Conservation (phyloP, 768 basidiomycete genomes). For the Lepiota brunneoincarnata region DNA sequence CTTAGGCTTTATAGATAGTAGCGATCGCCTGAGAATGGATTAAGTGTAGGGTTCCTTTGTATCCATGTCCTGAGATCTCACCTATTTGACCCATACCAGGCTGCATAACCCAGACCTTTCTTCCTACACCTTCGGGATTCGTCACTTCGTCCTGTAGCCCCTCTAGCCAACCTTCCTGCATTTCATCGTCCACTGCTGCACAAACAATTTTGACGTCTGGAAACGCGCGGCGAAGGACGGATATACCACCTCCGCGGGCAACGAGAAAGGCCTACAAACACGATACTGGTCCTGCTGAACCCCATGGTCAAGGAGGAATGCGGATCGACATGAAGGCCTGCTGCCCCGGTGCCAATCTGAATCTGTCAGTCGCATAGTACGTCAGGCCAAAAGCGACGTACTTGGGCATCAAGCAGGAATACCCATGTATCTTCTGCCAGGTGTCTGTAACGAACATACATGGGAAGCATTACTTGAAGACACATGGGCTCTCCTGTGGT, state of each 20-base stretch:
- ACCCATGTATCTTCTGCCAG: constrained; percentile 74
- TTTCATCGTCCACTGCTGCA: constrained; percentile 75
- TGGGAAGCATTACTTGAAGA: constrained; percentile 78
- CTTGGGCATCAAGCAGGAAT: constrained; percentile 89
- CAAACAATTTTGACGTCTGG: constrained; percentile 83
- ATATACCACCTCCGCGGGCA: constrained; percentile 76
- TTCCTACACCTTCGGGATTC: constrained; percentile 45
- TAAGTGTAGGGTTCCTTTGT: not conserved
- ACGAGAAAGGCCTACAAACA: constrained; percentile 91
- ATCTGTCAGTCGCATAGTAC: not conserved
- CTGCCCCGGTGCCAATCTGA: constrained; percentile 91
- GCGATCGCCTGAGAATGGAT: constrained; percentile 30
- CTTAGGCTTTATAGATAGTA: constrained; percentile 31
- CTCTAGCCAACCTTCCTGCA: constrained; percentile 74
- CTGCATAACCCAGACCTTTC: constrained; percentile 79
- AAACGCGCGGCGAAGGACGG: constrained; percentile 78
- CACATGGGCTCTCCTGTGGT: constrained; percentile 85
- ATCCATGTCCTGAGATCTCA: constrained; percentile 26
- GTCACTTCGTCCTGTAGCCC: constrained; percentile 47
- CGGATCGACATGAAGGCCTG: constrained; percentile 95
- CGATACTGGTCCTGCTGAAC: constrained; percentile 78
- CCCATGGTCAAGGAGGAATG: constrained; percentile 89
- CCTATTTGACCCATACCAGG: constrained; percentile 91
- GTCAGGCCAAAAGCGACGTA: constrained; percentile 19
- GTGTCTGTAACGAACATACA: constrained; percentile 62